Evolutionary conservation across 1,139 yeast species (phyloP).

Genomic region (Chernovozyma sophiae-reginae): DNA sequence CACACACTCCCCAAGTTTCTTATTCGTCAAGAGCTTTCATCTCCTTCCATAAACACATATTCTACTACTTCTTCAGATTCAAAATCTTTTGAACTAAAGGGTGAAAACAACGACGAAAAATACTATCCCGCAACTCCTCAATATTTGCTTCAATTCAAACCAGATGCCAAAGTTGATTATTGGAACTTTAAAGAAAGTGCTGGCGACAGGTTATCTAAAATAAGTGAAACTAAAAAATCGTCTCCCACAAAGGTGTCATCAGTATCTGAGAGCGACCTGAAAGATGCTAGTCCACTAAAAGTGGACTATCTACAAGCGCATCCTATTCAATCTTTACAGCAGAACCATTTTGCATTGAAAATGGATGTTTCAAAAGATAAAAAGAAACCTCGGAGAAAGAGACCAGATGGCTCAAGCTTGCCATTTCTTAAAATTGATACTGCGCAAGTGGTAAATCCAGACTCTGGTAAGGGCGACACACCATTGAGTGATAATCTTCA

Average conservation of each 20-base stretch:
- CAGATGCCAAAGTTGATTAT: constrained; percentile 48
- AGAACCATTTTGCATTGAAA: constrained; percentile 17
- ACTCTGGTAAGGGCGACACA: constrained; percentile 3
- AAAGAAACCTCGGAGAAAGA: constrained; percentile 17
- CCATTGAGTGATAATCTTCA: neutral
- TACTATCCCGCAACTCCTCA: constrained; percentile 60
- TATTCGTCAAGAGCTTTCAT: constrained; percentile 37
- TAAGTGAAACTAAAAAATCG: constrained; percentile 1
- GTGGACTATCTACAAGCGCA: too few relatives aligned
- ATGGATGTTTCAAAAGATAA: neutral
- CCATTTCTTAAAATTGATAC: neutral
- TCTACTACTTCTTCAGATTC: constrained; percentile 47
- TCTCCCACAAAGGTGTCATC: neutral
- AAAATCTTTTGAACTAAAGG: constrained; percentile 43
- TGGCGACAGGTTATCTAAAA: constrained; percentile 11
- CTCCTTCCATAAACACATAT: constrained; percentile 31
- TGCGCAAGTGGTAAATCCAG: constrained; percentile 1
- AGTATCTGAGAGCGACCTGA: neutral
- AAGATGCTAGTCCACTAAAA: too few relatives aligned
- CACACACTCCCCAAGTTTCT: constrained; percentile 39
- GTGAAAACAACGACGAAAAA: constrained; percentile 36
- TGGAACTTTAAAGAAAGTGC: constrained; percentile 54
- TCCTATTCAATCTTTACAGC: constrained; percentile 1
- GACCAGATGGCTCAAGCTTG: constrained; percentile 4
- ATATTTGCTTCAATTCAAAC: constrained; percentile 40